Conservation (phyloP, 2,329 filamentous ascomycete genomes). For the Fusarium verticillioides region DNA sequence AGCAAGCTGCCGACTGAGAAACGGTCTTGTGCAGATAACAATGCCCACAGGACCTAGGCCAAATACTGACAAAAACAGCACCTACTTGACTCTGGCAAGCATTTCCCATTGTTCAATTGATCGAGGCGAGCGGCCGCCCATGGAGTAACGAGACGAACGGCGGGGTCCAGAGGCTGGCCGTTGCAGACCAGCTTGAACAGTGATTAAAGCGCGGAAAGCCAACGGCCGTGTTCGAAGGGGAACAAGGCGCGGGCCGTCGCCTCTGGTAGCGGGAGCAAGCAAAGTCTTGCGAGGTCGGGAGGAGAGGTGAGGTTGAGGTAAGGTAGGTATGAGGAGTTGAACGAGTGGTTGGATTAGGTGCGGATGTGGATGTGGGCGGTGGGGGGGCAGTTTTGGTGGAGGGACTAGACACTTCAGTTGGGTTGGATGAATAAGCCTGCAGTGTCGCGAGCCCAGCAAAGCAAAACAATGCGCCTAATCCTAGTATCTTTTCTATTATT, state of each 20-base stretch:
- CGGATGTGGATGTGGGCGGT: conserved; percentile 43
- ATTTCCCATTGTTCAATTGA: conserved; percentile 62
- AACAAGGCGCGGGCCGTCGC: conserved; percentile 37
- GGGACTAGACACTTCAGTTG: conserved; percentile 15
- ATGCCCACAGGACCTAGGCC: conserved; percentile 8
- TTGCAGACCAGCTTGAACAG: conserved; percentile 24
- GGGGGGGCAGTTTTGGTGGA: conserved; percentile 40
- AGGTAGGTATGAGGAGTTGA: conserved; percentile 40
- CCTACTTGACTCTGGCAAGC: conserved; percentile 58
- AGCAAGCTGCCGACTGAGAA: conserved; percentile 9
- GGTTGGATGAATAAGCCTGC: conserved; percentile 9
- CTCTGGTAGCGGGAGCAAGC: conserved; percentile 28
- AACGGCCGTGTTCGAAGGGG: conserved; percentile 19
- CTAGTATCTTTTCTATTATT: conserved; percentile 16
- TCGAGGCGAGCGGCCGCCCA: conserved; percentile 56
- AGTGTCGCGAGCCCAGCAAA: conserved; percentile 12
- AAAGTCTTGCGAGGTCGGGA: conserved; percentile 30
- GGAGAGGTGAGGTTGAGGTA: conserved; percentile 16
- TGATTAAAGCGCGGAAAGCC: conserved; percentile 17
- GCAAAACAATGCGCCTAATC: conserved; percentile 14
- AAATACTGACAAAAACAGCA: conserved; percentile 38
- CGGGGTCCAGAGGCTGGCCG: conserved; percentile 35
- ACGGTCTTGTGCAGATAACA: neutral
- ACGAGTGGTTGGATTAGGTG: conserved; percentile 25
- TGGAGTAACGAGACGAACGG: conserved; percentile 48